Evolutionary conservation across 2,329 filamentous ascomycete genomes (phyloP), one percentile per base, ranked within the genome.

Genomic region (Cladosporium sp.): DNA sequence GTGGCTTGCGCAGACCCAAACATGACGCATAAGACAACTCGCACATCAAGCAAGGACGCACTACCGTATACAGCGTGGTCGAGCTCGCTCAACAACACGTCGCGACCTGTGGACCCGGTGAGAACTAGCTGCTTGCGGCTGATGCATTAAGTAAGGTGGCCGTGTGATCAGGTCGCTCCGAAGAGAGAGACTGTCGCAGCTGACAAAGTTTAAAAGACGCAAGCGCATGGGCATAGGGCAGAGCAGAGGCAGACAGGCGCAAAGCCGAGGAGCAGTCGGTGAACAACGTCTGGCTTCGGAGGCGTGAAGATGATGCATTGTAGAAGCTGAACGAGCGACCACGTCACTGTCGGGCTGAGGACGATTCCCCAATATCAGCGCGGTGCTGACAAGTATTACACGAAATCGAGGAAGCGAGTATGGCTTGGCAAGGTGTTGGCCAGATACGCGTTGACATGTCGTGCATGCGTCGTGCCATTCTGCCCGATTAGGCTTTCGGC

Each of bases 1-100:
- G 52, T 55, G 40, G 52, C 52, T 55, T 47, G 52, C 52, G 40
- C 34, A 36, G 22, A 19, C 35, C 40, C 35, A 32, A 19, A 36
- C 28, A 47, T 55, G 40, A 47, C 52, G 34, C 32, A 47, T 47
- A 45, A 47, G 44, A 37, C 39, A 15, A 20, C 36, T 45, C 25
- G 17, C 25, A 34, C 36, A 42, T 17, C 50, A 20, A 19, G 22
- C 10, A 42, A 10, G 9, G 15, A 44, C 36, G 32, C 47, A 52
- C 37, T 32, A 52, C 37, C 12, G 32, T 35, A 24, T 19, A n/a
- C n/a, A 13, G 37, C 24, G 17, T 45, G 42, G 22, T 45, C 25
- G 42, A 42, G 40, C 24, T 39, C 36, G 34, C 32, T 34, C 47
- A 42, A 53, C 36, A 25, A 19, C 25, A 25, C 37, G 19, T 34